Conservation (phyloP, 2,329 filamentous ascomycete genomes). For the Fusarium oligoseptatum region DNA sequence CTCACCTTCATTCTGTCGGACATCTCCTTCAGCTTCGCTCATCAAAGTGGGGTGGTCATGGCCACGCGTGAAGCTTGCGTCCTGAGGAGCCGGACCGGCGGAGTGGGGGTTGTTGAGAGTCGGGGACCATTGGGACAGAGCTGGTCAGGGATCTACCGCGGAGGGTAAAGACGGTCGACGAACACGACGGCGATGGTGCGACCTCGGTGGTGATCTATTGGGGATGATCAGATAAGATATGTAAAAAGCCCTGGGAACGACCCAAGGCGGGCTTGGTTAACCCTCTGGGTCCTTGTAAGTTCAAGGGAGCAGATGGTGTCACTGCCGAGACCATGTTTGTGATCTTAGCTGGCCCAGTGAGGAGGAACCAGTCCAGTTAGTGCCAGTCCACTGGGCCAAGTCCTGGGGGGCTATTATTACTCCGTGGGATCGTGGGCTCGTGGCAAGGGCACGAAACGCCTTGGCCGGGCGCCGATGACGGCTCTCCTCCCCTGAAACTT, state of each 20-base stretch:
- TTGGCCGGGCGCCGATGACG: conserved; percentile 39
- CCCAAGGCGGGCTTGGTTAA: conserved; percentile 19
- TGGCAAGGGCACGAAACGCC: conserved; percentile 24
- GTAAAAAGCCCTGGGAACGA: neutral
- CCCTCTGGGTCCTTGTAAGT: conserved; percentile 17
- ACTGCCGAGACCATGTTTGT: conserved; percentile 23
- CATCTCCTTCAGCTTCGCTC: conserved; percentile 18
- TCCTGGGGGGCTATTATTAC: conserved; percentile 19
- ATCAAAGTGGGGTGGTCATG: conserved; percentile 30
- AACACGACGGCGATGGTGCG: conserved; percentile 33
- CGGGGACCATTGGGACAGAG: conserved; percentile 2
- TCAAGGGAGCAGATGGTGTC: conserved; percentile 25
- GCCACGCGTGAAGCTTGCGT: conserved; percentile 21
- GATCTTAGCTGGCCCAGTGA: conserved; percentile 12
- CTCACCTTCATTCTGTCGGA: neutral
- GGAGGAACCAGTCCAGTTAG: conserved; percentile 8
- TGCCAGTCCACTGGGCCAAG: conserved; percentile 18
- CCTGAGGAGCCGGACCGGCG: conserved; percentile 22
- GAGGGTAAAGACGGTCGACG: conserved; percentile 1
- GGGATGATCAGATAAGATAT: conserved; percentile 46
- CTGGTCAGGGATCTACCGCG: conserved; percentile 28
- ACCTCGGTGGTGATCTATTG: conserved; percentile 58
- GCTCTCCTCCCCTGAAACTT: conserved; percentile 23
- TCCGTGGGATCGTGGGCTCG: conserved; percentile 13
- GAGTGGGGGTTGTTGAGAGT: conserved; percentile 33